Base-by-base conservation (phyloP, 768 basidiomycete species). In the Leccinum subgranulosum region DNA sequence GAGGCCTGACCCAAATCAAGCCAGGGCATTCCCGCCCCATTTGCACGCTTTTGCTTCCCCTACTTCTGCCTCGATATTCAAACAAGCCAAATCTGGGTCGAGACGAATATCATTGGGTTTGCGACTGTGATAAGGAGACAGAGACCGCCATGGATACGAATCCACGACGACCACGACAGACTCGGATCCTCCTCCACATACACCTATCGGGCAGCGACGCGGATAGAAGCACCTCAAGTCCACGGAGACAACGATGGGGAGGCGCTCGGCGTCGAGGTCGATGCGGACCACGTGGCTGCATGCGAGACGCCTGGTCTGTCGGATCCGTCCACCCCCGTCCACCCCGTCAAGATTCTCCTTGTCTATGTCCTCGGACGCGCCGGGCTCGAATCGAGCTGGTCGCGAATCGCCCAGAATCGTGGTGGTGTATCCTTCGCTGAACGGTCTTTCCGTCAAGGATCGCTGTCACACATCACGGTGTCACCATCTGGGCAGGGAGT, bases 121-220 rank as follows among this genome's bases (percentile, higher is more conserved):
- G 23, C n/a, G 66, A 66, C 19, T 34, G 36, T 19, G 68, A 69
- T 3, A 64, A 58, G 49, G 67, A 69, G 29, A 55, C 57, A 0
- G 67, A 68, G 57, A 66, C 53, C 2, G 67, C 39, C 63, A 67
- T 36, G 67, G 56, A n/a, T 65, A 69, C 12, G 67, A 68, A 34
- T 68, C 67, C 4, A 56, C 66, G 9, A 68, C 67, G 19, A 70
- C 67, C 1, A 70, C 68, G 3, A 68, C 67, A 8, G 67, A 68
- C 55, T 68, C 67, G 6, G 67, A 67, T 55, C 63, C 66, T 57
- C 59, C 56, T 15, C 68, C 67, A 4, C 63, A 67, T 12, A 68
- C 67, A n/a, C 68, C 67, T 19, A 33, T 67, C 47, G 68, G 68
- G 41, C 49, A 43, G 9, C 33, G 8, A 59, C 56, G 17, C 56